Conservation (phyloP, 169 alveolate genomes). For the Cryptosporidium xiaoi region DNA sequence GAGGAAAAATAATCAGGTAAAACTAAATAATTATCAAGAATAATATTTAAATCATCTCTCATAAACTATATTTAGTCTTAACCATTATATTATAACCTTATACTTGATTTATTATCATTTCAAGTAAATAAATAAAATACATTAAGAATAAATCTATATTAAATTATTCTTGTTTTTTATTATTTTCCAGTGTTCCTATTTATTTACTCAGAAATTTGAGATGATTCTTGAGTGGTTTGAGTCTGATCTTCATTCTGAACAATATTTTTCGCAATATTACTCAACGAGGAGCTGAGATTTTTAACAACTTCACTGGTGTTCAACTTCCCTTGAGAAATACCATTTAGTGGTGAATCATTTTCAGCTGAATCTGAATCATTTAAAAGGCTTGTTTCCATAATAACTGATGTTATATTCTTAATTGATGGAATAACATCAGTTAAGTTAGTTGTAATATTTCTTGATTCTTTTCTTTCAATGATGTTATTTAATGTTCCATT, state of each 20-base stretch:
- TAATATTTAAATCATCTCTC: no score
- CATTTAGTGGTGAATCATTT: not conserved
- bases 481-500: slow-evolving; percentile 4
- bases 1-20: no score
- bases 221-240: no score
- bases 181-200: no score
- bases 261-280: slow-evolving; percentile 9
- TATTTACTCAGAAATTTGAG: no score
- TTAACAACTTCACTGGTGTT: slow-evolving; percentile 45
- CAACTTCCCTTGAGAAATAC: slow-evolving; percentile 19
- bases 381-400: not conserved
- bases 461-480: slow-evolving; percentile 17
- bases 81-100: no score
- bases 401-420: slow-evolving; percentile 15
- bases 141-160: no score
- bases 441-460: slow-evolving; percentile 24
- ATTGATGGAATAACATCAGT: slow-evolving; percentile 8
- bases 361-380: not conserved
- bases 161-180: no score
- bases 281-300: slow-evolving; percentile 20
- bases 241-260: slow-evolving; percentile 18
- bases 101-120: not conserved
- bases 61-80: no score
- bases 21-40: no score
- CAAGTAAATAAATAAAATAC: slow-evolving; percentile 10